Base-by-base conservation (phyloP, 352 stramenopile species). In the Pythium aquatile region DNA sequence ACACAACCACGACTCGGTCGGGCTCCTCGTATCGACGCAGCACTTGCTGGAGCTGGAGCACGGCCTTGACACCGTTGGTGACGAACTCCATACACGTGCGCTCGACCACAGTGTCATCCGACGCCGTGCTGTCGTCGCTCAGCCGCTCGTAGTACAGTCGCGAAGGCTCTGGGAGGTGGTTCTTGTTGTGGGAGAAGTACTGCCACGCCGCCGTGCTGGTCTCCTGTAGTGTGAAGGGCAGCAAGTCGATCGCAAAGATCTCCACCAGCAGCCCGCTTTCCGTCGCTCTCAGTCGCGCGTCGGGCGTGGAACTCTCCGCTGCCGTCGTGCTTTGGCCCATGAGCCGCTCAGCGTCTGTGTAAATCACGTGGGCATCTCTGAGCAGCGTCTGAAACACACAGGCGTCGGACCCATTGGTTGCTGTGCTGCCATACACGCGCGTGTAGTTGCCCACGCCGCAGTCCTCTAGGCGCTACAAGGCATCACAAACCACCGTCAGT, bases 61-160 rank as follows among this genome's bases (percentile, higher is more conserved):
- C 66, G 8, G 68, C 70, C 28, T 37, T 77, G 11, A 66, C 69
- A 1, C 61, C 69, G 20, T 78, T 79, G 48, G 68, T 68, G 28
- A 66, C 26, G 33, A 78, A 69, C 37, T 79, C 76, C 68, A 83
- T 78, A 11, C 70, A 72, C 35, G 76, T 79, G 9, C 66, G 68
- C 55, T 83, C 76, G 55, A 83, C 72, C 28, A 83, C 76, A 16
- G 68, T 83, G 42, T 83, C 73, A 37, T 73, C 77, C n/a, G 55
- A 30, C n/a, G 54, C 52, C 3, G 13, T 32, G 40, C 39, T 42
- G 11, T 61, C 55, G 37, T 61, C 20, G 6, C 32, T 37, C 32
- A 37, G 10, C 30, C 58, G 58, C 30, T 64, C 58, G n/a, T 57
- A 64, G 24, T 64, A 64, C 0, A 64, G 24, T 6, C 58, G 58